Evolutionary conservation across 2,329 filamentous ascomycete species (phyloP), one percentile per base, ranked within the genome.

Genomic region (Xylariales sp.): DNA sequence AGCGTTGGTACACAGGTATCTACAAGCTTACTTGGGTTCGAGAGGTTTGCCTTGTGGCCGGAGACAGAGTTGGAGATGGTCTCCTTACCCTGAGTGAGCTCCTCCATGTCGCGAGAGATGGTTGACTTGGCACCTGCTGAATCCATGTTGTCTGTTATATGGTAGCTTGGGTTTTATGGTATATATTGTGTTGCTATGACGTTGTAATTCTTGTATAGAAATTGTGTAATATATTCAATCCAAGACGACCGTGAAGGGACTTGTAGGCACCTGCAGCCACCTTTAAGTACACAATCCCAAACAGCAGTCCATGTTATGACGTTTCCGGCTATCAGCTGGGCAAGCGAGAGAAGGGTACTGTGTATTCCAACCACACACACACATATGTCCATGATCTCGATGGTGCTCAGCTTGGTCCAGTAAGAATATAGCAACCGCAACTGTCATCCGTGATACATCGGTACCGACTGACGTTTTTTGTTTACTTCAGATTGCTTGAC

Each of bases 31-130:
- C 69, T 71, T 8, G 68, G 67, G 45, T 73, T 73, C 42, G 62
- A 60, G 14, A 73, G 47, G 46, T 72, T 72, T 3, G 69, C 68
- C 55, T 71, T 71, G 54, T 71, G 67, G 11, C 69, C 68, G 27
- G 50, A 46, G 16, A 59, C 56, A 19, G 36, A 32, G 28, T 52
- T 50, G 21, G 51, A 55, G 24, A 52, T 50, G 3, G 43, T 40
- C 49, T 60, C 56, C 46, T 51, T 58, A 29, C 59, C 56, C 36
- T 59, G 46, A 18, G 21, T 48, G 40, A 67, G 53, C 51, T 68
- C 64, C 49, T 67, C 54, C 64, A 68, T 67, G 54, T 67, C 63
- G 40, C 59, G 53, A 9, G 64, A 68, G 45, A 68, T 54, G 50
- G 56, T 57, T 25, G 64, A 68, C 48, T 61, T 62, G 44, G 61